These are phyloP conservation scores for Backusella tuberculispora DNA, from an alignment of 192 early-diverging fungal genomes.

Conservation along the genomic window DNA sequence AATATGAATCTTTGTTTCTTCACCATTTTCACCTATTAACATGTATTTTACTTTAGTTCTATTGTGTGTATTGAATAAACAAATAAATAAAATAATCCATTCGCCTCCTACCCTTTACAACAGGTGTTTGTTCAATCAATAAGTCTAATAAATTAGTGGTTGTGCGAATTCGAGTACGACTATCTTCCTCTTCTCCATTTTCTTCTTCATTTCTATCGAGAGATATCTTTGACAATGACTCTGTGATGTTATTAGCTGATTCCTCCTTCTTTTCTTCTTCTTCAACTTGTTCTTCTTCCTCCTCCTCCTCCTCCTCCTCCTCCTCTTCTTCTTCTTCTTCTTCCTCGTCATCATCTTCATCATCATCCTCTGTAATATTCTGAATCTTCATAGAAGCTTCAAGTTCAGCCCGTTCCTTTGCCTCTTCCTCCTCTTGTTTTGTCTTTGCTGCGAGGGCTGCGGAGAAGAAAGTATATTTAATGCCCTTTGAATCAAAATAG, in stretches of 20 bases:
- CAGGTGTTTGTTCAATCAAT: conserved; percentile 51
- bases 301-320: conserved; percentile 1
- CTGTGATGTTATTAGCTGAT: conserved; percentile 23
- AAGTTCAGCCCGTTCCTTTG: conserved; percentile 53
- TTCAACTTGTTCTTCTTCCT: conserved; percentile 37
- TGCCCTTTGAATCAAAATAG: conserved; percentile 82
- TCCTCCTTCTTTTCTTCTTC: conserved; percentile 38
- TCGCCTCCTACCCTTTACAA: conserved; percentile 42
- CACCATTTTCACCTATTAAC: conserved; percentile 38
- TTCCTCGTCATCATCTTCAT: conserved; percentile 33
- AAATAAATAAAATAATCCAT: not conserved
- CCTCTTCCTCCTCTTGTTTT: conserved; percentile 70
- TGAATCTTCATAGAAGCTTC: conserved; percentile 29
- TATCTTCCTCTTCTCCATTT: conserved; percentile 52
- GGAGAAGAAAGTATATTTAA: conserved; percentile 93
- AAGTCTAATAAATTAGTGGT: conserved; percentile 56
- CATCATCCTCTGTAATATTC: conserved; percentile 32
- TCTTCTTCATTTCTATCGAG: conserved; percentile 45
- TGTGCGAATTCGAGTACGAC: conserved; percentile 54
- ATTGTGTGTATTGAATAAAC: not conserved
- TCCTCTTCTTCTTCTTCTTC: conserved; percentile 26
- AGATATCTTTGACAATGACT: conserved; percentile 29
- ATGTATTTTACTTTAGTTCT: not conserved
- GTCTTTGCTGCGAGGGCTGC: conserved; percentile 81
- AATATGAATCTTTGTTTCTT: conserved; percentile 64